A percentile compares a stretch with the other conserved stretches of the same genome.
Evolutionary conservation across 2,329 filamentous ascomycete species (phyloP).

Genomic region (Pestalotiopsis sp.): DNA sequence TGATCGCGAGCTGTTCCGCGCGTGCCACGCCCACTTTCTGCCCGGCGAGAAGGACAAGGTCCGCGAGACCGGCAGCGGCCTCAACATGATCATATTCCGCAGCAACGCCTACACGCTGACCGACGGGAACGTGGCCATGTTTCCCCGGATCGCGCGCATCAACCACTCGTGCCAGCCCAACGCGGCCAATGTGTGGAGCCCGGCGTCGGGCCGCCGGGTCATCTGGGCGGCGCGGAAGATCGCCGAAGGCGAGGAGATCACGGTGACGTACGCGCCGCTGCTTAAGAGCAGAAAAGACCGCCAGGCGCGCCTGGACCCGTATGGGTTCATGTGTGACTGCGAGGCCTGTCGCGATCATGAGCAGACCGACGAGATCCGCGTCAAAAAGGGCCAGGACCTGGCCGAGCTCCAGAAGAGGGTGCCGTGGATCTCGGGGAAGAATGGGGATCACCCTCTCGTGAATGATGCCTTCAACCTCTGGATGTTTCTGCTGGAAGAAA

Average conservation of each 20-base stretch:
- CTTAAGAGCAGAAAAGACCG: slow-evolving; percentile 31
- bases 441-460: slow-evolving; percentile 32
- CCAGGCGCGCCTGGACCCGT: slow-evolving; percentile 33
- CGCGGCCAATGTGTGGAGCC: slow-evolving; percentile 33
- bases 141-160: slow-evolving; percentile 34
- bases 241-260: slow-evolving; percentile 36
- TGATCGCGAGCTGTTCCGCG: slow-evolving; percentile 26
- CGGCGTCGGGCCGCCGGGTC: background rate
- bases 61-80: background rate
- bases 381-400: slow-evolving; percentile 15
- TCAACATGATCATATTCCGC: slow-evolving; percentile 34
- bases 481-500: slow-evolving; percentile 5
- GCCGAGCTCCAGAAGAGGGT: slow-evolving; percentile 13
- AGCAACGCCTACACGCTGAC: slow-evolving; percentile 39
- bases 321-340: slow-evolving; percentile 21
- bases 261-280: slow-evolving; percentile 38
- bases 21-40: slow-evolving; percentile 27
- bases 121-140: slow-evolving; percentile 32
- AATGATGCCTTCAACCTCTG: background rate
- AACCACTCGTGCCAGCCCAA: slow-evolving; percentile 41
- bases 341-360: slow-evolving; percentile 12
- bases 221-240: slow-evolving; percentile 31
- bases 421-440: background rate
- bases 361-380: slow-evolving; percentile 11
- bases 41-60: slow-evolving; percentile 20